phyloP scores from a whole-genome alignment of 768 basidiomycete species.

The Trametes punicea region DNA sequence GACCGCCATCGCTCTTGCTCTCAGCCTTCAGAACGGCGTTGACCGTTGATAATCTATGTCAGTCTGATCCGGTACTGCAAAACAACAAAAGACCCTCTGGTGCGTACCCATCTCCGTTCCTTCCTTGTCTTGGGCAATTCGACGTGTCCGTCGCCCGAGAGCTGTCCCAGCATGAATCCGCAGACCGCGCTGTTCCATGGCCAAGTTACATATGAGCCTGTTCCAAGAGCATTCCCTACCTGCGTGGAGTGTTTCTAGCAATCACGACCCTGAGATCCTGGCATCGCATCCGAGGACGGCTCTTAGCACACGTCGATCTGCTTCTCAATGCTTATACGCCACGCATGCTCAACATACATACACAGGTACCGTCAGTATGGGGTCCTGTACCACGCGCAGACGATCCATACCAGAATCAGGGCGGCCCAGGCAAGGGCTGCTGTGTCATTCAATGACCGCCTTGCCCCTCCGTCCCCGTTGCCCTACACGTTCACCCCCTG shows the following conservation, averaged over 20 bases:
- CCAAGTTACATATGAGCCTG: not conserved
- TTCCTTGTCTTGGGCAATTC: not conserved
- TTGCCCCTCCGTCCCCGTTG: not conserved
- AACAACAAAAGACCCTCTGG: constrained; percentile 86
- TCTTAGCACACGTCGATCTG: constrained; percentile 3
- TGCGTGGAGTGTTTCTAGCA: not conserved
- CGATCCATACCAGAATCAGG: constrained; percentile 88
- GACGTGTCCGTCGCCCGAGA: not conserved
- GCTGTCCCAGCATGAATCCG: not conserved
- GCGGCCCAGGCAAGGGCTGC: constrained; percentile 26
- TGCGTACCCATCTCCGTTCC: constrained; percentile 37
- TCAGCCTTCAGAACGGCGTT: constrained; percentile 1
- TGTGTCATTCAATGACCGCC: constrained; percentile 30
- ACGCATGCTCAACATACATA: not conserved
- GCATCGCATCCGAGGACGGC: constrained; percentile 1
- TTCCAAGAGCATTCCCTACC: not conserved
- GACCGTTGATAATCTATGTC: not conserved
- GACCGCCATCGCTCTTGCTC: constrained; percentile 11
- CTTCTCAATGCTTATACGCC: not conserved
- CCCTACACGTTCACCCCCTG: not conserved
- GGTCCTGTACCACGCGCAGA: constrained; percentile 85
- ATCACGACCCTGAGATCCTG: not conserved
- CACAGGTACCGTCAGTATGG: constrained; percentile 90
- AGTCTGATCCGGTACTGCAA: constrained; percentile 95
- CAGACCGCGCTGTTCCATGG: not conserved